Percentiles rank a stretch among this genome's conserved stretches.
These are phyloP conservation scores for Trichomonas vaginalis DNA, from an alignment of 208 protist genomes.

Conservation along the genomic window DNA sequence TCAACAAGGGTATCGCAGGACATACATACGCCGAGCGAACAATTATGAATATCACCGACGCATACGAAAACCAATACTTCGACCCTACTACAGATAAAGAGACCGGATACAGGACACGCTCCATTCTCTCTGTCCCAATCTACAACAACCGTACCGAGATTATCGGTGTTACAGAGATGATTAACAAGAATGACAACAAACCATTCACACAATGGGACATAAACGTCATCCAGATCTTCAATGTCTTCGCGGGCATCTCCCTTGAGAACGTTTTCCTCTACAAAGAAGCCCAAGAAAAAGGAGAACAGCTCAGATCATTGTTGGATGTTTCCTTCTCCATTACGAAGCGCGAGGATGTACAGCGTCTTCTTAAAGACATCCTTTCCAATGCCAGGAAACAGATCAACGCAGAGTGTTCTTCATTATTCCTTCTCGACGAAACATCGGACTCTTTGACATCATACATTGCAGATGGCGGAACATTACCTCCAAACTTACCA, in stretches of 20 bases:
- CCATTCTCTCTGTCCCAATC: not conserved
- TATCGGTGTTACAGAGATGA: not conserved
- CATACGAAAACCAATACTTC: slow-evolving; percentile 35
- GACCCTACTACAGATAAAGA: not conserved
- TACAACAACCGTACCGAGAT: not conserved
- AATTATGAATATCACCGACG: slow-evolving; percentile 37
- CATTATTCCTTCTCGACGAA: not conserved
- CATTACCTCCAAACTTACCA: not conserved
- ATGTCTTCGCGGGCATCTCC: not conserved
- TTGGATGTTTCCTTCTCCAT: not conserved
- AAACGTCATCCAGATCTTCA: not conserved
- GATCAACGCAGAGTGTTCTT: not conserved
- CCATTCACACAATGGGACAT: not conserved
- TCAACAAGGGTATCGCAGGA: slow-evolving; percentile 26
- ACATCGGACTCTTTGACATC: not conserved
- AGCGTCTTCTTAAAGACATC: not conserved
- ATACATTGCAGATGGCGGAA: not conserved
- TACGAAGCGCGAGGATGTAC: not conserved
- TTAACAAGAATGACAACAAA: slow-evolving; percentile 11
- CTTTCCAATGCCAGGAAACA: not conserved
- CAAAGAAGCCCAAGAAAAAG: not conserved
- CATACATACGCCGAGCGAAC: slow-evolving; percentile 22
- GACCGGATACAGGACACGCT: not conserved
- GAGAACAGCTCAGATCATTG: not conserved
- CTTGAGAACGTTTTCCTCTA: not conserved